Conservation (phyloP, 108 stramenopile genomes). For the Nitzschia putrida region DNA sequence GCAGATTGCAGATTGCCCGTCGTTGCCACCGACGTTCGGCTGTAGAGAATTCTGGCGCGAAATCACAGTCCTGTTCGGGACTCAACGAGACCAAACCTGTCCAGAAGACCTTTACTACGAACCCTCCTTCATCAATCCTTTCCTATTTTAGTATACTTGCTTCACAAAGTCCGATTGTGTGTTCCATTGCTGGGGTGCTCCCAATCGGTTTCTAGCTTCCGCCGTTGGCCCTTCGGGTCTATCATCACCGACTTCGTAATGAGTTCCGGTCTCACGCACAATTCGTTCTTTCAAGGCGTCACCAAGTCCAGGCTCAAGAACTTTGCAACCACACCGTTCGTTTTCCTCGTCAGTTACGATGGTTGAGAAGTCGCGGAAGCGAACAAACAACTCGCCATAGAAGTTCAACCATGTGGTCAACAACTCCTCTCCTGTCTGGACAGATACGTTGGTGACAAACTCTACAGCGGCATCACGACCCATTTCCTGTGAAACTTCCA, state of each 20-base stretch:
- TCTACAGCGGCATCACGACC: slow-evolving; percentile 36
- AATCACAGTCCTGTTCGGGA: too few species aligned
- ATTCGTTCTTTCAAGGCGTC: slow-evolving; percentile 50
- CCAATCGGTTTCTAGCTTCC: too few species aligned
- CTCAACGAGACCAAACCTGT: too few species aligned
- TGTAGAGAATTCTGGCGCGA: too few species aligned
- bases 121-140: too few species aligned
- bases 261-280: slow-evolving; percentile 45
- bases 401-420: slow-evolving; percentile 50
- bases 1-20: too few species aligned
- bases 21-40: too few species aligned
- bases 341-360: slow-evolving; percentile 42
- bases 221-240: slow-evolving; percentile 7
- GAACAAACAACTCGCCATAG: slow-evolving; percentile 68
- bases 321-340: slow-evolving; percentile 47
- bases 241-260: slow-evolving; percentile 20
- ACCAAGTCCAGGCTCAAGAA: slow-evolving; percentile 40
- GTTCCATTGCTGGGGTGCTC: not conserved
- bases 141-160: too few species aligned
- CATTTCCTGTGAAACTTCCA: slow-evolving; percentile 23
- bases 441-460: slow-evolving; percentile 40
- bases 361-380: slow-evolving; percentile 60
- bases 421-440: slow-evolving; percentile 42
- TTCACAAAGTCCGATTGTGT: not conserved
- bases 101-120: too few species aligned